Evolutionary conservation across 202 grass and related monocot species (phyloP), one percentile per base, ranked within the genome.

Genomic region (Cymbopogon flexuosus): DNA sequence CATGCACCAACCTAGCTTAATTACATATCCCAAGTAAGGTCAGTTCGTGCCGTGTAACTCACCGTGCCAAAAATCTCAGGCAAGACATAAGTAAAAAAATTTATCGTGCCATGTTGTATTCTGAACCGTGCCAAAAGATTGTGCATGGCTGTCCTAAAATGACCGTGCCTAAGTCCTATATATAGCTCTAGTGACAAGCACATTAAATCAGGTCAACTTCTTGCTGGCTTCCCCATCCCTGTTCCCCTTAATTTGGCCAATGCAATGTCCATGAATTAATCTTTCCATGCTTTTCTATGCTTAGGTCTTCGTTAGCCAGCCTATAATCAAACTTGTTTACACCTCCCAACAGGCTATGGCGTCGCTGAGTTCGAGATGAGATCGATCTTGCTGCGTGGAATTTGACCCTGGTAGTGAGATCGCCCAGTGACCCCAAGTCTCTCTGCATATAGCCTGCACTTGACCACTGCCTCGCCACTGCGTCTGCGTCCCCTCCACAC

Each of bases 181-280:
- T 16, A 6, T 18, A 6, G 46, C 49, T 56, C 51, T 19, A 56
- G 79, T 73, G 58, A 83, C 13, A 10, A 13, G 45, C 71, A 80
- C 83, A 79, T 68, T 74, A 42, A 73, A 74, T 80, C 62, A 49
- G 36, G 84, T 86, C 85, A 87, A 87, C 85, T 73, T 71, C 64
- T 71, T n/a, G 57, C 73, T 65, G 64, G 54, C 42, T 72, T 72
- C 6, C 73, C 43, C 65, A 57, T n/a, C 72, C 72, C 24, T 29
- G 12, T 30, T 22, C 4, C 37, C 40, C 16, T 21, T n/a, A n/a
- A 27, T 1, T 65, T 56, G 3, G 65, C 72, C 52, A 57, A 56
- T 57, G 52, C 52, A 57, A 56, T 57, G 52, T 22, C 51, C 62
- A 9, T 43, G 33, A 41, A 31, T 34, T 52, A 52, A 52, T 57